A percentile compares a stretch with the other conserved stretches of the same genome.
These are phyloP conservation scores for Colletotrichum sp. DNA, from an alignment of 2,329 filamentous ascomycete genomes.

Conservation along the genomic window DNA sequence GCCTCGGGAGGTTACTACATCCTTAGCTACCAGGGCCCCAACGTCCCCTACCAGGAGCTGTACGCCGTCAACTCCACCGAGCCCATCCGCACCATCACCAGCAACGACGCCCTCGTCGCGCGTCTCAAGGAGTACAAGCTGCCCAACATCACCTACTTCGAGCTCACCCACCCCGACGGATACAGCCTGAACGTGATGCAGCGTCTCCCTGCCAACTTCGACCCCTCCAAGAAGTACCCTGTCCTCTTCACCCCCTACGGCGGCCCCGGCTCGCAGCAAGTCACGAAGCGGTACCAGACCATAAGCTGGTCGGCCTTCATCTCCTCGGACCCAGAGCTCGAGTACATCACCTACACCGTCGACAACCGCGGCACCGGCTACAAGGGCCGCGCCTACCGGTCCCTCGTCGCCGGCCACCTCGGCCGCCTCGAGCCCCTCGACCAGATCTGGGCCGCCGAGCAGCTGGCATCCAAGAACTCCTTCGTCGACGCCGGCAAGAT, in stretches of 20 bases:
- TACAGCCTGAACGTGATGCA: slow-evolving; percentile 70
- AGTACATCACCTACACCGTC: slow-evolving; percentile 71
- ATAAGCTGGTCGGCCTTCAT: slow-evolving; percentile 69
- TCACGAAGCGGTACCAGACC: slow-evolving; percentile 59
- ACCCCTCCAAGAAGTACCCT: slow-evolving; percentile 67
- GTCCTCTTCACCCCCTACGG: slow-evolving; percentile 73
- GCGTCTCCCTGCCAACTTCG: slow-evolving; percentile 68
- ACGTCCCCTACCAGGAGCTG: slow-evolving; percentile 73
- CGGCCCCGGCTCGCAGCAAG: slow-evolving; percentile 68
- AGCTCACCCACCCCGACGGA: slow-evolving; percentile 66
- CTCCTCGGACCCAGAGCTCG: slow-evolving; percentile 69
- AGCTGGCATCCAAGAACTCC: slow-evolving; percentile 52
- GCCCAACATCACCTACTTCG: slow-evolving; percentile 68
- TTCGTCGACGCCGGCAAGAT: slow-evolving; percentile 66
- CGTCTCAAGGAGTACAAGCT: slow-evolving; percentile 65
- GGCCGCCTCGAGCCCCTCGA: slow-evolving; percentile 69
- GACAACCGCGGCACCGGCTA: slow-evolving; percentile 72
- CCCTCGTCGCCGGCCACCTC: slow-evolving; percentile 61
- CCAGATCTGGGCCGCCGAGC: slow-evolving; percentile 69
- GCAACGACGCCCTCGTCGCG: slow-evolving; percentile 62
- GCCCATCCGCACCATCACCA: slow-evolving; percentile 62
- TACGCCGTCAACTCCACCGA: slow-evolving; percentile 60
- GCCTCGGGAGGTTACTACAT: slow-evolving; percentile 68
- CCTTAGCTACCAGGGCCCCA: slow-evolving; percentile 67
- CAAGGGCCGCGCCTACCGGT: slow-evolving; percentile 68